A percentile compares a stretch with the other conserved stretches of the same genome.
These are phyloP conservation scores for Grosmannia clavigera DNA, from an alignment of 2,329 filamentous ascomycete species.

Conservation along the genomic window DNA sequence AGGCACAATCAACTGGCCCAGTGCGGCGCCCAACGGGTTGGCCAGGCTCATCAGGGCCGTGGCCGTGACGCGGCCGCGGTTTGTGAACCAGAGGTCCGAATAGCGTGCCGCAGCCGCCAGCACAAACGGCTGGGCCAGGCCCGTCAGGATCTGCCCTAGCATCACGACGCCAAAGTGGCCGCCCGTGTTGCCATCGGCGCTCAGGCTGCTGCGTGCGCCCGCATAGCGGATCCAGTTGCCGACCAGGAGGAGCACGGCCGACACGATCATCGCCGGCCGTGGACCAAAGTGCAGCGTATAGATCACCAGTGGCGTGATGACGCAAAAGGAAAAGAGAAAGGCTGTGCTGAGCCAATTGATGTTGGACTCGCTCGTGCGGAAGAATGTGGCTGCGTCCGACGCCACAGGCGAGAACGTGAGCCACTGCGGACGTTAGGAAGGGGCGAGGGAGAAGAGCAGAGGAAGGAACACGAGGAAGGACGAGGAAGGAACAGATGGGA, in stretches of 20 bases:
- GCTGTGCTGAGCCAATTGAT: conserved; percentile 91
- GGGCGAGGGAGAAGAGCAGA: too few relatives aligned
- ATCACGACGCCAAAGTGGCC: conserved; percentile 67
- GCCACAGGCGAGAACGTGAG: conserved; percentile 82
- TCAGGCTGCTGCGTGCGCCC: conserved; percentile 37
- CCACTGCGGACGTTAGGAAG: conserved; percentile 48
- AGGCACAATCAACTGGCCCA: conserved; percentile 79
- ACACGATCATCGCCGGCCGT: conserved; percentile 60
- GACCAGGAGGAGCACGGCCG: conserved; percentile 59
- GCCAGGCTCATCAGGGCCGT: conserved; percentile 77
- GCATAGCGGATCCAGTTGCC: conserved; percentile 91
- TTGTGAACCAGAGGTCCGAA: conserved; percentile 90
- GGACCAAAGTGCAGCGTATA: conserved; percentile 71
- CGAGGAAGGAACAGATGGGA: not conserved
- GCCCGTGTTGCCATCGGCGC: conserved; percentile 14
- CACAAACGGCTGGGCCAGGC: conserved; percentile 84
- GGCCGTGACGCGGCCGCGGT: conserved; percentile 68
- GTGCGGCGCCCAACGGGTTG: conserved; percentile 79
- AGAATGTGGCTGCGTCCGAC: conserved; percentile 61
- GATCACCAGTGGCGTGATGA: conserved; percentile 59
- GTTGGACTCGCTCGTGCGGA: conserved; percentile 56
- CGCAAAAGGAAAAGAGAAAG: conserved; percentile 75
- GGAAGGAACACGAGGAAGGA: not conserved
- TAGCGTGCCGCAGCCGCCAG: conserved; percentile 81
- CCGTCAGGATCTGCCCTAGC: conserved; percentile 84